Base-by-base conservation (phyloP, 1,284 basidiomycete species). In the Phenoliferia sp. region DNA sequence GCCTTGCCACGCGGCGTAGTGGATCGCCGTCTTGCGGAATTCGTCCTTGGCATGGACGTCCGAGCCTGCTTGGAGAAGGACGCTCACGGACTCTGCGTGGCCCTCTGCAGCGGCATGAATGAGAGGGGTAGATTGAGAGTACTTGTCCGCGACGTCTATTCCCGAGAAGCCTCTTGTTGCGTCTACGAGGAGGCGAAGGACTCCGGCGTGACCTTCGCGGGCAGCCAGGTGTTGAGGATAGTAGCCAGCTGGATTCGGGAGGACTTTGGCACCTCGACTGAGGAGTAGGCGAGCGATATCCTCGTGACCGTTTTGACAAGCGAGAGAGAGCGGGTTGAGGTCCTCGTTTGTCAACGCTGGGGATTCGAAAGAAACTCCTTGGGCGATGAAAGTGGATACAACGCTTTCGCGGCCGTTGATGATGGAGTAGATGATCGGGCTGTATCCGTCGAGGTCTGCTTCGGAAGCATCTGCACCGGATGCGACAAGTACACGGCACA, bases 1-100 rank as follows among this genome's bases (percentile, higher is more conserved):
- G 2, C 96, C 96, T 76, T 93, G 92, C 95, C 96, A 99, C 4
- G 93, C 94, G 0, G 96, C 94, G 77, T 98, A 98, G 81, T 97
- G 94, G 54, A 94, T 85, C 19, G 95, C 87, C 59, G 86, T 85
- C 76, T 92, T 89, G 29, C 88, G 88, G 66, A 91, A 85, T 79
- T 99, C 96, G 79, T 99, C 96, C 52, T 83, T 81, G 29, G 85
- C 83, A 75, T 87, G 84, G 36, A 90, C 86, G 63, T 89, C 85
- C 70, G 88, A 87, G 3, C 92, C 90, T 7, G 90, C 89, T 39
- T 87, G 85, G 15, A 99, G 84, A 34, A 99, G 83, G 36, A 91
- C 84, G 57, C 82, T 81, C 61, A 98, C 85, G 77, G 91, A 96
- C 15, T 84, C 83, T 32, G 85, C 80, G 75, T 89, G 90, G 0